Evolutionary conservation across 345 rosid genomes (phyloP).

Genomic region (Isatis tinctoria): DNA sequence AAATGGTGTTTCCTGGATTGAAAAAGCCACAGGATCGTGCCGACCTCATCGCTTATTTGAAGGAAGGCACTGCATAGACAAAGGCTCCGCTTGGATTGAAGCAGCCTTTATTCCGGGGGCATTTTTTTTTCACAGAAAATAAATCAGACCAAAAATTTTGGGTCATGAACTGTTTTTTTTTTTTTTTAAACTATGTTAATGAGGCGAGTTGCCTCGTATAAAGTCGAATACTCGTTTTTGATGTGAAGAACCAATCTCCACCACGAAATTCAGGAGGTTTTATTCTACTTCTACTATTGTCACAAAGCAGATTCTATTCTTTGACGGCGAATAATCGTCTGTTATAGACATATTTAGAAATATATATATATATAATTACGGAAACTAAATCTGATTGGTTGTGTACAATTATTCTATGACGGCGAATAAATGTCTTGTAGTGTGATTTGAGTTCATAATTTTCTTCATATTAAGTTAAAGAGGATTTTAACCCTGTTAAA

Average conservation of each 20-base stretch:
- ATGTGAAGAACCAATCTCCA: background rate
- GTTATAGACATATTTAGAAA: no score
- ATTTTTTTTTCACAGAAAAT: conserved; percentile 14
- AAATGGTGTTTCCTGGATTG: conserved; percentile 85
- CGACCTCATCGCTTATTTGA: conserved; percentile 72
- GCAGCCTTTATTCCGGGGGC: background rate
- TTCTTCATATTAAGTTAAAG: no score
- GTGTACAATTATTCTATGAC: no score
- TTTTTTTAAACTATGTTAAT: background rate
- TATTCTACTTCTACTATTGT: background rate
- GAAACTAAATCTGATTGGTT: no score
- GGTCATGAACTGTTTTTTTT: conserved; percentile 13
- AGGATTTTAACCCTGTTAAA: no score
- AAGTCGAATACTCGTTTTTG: conserved; percentile 15
- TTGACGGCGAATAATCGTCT: no score
- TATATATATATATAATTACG: no score
- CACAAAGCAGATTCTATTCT: background rate
- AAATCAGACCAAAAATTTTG: conserved; percentile 10
- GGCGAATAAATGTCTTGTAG: no score
- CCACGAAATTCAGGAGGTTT: background rate
- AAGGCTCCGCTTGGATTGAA: background rate
- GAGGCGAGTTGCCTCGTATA: conserved; percentile 10
- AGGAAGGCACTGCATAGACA: conserved; percentile 51
- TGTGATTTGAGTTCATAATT: no score
- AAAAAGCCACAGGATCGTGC: conserved; percentile 83